Evolutionary conservation across 2,329 filamentous ascomycete genomes (phyloP).

Genomic region (Coniochaeta pulveracea): DNA sequence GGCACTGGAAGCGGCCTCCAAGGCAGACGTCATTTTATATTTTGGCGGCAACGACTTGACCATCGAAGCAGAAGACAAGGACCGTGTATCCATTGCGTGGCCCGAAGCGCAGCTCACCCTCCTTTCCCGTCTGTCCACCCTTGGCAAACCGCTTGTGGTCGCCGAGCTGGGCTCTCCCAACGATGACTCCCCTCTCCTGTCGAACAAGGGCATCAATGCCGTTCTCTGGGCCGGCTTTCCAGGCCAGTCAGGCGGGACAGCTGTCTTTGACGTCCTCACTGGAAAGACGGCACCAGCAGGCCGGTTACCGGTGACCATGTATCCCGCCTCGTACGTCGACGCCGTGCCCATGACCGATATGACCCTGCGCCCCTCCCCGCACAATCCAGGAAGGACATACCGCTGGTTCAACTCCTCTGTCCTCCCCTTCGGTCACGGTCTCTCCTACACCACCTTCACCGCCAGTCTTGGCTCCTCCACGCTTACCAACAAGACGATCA

Average conservation of each 20-base stretch:
- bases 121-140: slow-evolving; percentile 29
- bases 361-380: slow-evolving; percentile 29
- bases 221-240: slow-evolving; percentile 48
- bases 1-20: slow-evolving; percentile 26
- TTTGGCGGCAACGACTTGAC: slow-evolving; percentile 41
- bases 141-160: slow-evolving; percentile 35
- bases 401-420: slow-evolving; percentile 40
- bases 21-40: slow-evolving; percentile 40
- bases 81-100: slow-evolving; percentile 39
- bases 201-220: slow-evolving; percentile 32
- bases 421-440: slow-evolving; percentile 38
- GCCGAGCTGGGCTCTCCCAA: slow-evolving; percentile 38
- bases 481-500: too few species aligned
- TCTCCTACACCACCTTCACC: slow-evolving; percentile 44
- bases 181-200: slow-evolving; percentile 35
- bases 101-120: slow-evolving; percentile 37
- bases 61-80: slow-evolving; percentile 38
- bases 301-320: slow-evolving; percentile 42
- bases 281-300: slow-evolving; percentile 39
- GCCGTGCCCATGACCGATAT: slow-evolving; percentile 44
- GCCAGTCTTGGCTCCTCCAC: slow-evolving; percentile 11
- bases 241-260: slow-evolving; percentile 45
- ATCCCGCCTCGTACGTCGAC: slow-evolving; percentile 37
- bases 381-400: slow-evolving; percentile 27
- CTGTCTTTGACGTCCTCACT: slow-evolving; percentile 39